Evolutionary conservation across 2,329 filamentous ascomycete genomes (phyloP).

Genomic region (Onygenales sp.): DNA sequence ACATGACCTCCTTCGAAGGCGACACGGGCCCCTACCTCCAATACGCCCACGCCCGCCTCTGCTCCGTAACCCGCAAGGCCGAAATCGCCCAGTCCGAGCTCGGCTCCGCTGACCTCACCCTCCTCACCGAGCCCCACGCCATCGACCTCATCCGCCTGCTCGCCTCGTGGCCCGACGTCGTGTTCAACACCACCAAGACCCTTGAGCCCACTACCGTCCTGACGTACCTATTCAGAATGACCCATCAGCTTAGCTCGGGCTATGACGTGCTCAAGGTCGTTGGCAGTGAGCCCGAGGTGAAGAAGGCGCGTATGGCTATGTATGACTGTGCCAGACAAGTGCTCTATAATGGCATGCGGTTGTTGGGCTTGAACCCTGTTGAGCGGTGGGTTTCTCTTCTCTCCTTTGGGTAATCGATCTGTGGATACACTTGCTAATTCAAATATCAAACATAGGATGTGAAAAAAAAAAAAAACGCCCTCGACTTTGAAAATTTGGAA

Average conservation of each 20-base stretch:
- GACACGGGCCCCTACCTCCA: conserved; percentile 58
- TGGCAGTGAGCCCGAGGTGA: conserved; percentile 48
- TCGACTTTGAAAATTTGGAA: no score
- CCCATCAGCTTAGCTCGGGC: conserved; percentile 50
- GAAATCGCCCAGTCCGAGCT: conserved; percentile 39
- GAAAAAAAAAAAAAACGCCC: background rate
- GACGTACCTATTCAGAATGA: conserved; percentile 59
- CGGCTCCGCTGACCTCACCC: conserved; percentile 45
- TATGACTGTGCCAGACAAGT: conserved; percentile 56
- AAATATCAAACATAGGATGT: background rate
- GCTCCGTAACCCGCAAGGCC: conserved; percentile 51
- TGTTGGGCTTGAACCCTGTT: conserved; percentile 57
- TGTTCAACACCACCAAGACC: conserved; percentile 53
- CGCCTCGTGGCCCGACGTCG: conserved; percentile 56
- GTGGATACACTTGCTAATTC: background rate
- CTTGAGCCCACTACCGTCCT: conserved; percentile 60
- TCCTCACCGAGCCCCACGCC: conserved; percentile 54
- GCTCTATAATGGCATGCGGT: conserved; percentile 55
- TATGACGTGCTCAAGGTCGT: conserved; percentile 56
- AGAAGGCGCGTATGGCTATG: conserved; percentile 51
- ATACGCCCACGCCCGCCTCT: conserved; percentile 53
- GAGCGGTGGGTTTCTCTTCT: conserved; percentile 32
- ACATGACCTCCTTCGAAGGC: conserved; percentile 57
- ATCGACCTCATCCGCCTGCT: conserved; percentile 52
- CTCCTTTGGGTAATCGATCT: background rate